Conservation (phyloP, 805 yeast species). For the Monosporozyma siamensis region DNA sequence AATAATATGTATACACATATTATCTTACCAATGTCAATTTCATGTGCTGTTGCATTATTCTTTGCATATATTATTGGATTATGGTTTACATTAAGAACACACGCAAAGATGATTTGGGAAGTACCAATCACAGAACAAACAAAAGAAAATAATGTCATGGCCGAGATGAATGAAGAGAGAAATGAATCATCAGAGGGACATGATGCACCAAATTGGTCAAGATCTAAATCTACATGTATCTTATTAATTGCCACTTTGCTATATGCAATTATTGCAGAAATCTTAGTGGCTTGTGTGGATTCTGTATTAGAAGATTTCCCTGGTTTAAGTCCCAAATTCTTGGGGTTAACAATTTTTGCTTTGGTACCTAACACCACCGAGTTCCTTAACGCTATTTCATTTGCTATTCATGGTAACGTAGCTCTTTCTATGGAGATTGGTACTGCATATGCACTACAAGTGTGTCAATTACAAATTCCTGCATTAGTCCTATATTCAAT, state of each 20-base stretch:
- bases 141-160: conserved; percentile 10
- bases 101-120: conserved; percentile 94
- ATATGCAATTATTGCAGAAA: conserved; percentile 91
- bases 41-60: conserved; percentile 74
- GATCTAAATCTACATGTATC: conserved; percentile 72
- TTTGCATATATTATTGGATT: conserved; percentile 81
- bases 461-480: conserved; percentile 87
- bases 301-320: conserved; percentile 69
- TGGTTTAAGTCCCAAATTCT: conserved; percentile 71
- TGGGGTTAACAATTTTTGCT: conserved; percentile 92
- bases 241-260: conserved; percentile 74
- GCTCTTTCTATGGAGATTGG: conserved; percentile 97
- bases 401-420: conserved; percentile 92
- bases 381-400: conserved; percentile 91
- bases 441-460: conserved; percentile 93
- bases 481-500: conserved; percentile 74
- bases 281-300: conserved; percentile 86
- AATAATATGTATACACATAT: conserved; percentile 57
- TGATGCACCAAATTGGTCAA: conserved; percentile 96
- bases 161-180: conserved; percentile 18
- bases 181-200: conserved; percentile 52
- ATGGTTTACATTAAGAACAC: conserved; percentile 88
- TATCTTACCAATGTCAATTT: conserved; percentile 72
- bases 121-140: conserved; percentile 17
- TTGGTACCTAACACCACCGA: conserved; percentile 96